Percentiles rank a stretch among this genome's conserved stretches.
These are phyloP conservation scores for Phanerodontia chrysosporium DNA, from an alignment of 768 basidiomycete species.

Conservation along the genomic window DNA sequence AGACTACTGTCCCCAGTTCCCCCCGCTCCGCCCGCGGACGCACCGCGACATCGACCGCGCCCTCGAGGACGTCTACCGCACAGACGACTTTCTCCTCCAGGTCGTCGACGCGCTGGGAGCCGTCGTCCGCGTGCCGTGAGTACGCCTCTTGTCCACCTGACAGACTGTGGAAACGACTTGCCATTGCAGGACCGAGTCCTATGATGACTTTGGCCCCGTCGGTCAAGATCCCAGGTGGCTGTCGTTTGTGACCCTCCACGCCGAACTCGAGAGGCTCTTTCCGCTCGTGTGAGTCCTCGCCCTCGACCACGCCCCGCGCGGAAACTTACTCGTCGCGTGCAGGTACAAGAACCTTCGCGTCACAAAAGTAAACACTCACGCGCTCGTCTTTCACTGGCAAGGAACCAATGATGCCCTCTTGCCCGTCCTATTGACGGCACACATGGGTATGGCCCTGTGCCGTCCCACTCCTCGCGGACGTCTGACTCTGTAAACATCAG, in stretches of 20 bases:
- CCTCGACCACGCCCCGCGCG: not conserved
- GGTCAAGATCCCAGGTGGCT: conserved; percentile 45
- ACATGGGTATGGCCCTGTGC: conserved; percentile 46
- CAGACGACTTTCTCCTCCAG: conserved; percentile 30
- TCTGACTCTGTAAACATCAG: conserved; percentile 23
- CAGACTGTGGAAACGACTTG: not conserved
- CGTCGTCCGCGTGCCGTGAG: conserved; percentile 5
- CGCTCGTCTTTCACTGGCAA: conserved; percentile 68
- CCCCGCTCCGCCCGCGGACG: conserved; percentile 26
- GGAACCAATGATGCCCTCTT: conserved; percentile 60
- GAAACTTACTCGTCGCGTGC: not conserved
- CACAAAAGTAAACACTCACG: conserved; percentile 74
- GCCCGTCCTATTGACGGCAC: conserved; percentile 64
- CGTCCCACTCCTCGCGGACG: not conserved
- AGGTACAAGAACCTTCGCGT: conserved; percentile 58
- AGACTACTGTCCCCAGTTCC: conserved; percentile 16
- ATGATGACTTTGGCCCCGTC: conserved; percentile 41
- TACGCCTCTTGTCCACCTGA: not conserved
- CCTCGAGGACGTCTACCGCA: conserved; percentile 26
- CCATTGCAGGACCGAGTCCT: conserved; percentile 42
- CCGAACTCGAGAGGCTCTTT: conserved; percentile 47
- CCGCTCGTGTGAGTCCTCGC: conserved; percentile 48
- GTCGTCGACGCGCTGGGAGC: conserved; percentile 25
- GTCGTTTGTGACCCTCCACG: conserved; percentile 31
- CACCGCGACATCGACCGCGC: conserved; percentile 28